Base-by-base conservation (phyloP, 345 rosid genomes). In the Brassica carinata region DNA sequence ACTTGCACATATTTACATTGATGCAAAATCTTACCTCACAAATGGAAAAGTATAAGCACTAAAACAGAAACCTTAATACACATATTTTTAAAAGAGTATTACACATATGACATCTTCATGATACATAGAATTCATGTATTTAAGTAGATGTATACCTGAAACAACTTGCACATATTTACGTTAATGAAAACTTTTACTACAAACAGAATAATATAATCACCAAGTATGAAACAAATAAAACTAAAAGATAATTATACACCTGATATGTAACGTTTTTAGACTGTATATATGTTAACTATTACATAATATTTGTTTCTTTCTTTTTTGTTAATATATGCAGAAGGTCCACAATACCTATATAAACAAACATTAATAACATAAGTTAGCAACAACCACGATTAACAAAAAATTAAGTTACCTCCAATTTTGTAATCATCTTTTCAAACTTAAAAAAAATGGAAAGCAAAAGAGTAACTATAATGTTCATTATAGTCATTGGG, bases 311-410 rank as follows among this genome's bases (percentile, higher is more conserved):
- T n/a, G 7, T 64, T 7, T 17, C 10, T 31, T 10, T 15, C 0
- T 64, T 8, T 64, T 48, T 15, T 30, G 5, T 64, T 11, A 64
- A n/a, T 8, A 34, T 36, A 10, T 3, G 48, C 8, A 71, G 19
- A 51, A 64, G 66, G 15, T 67, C 36, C 9, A 72, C n/a, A 53
- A 13, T 27, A 27, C 8, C 19, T 79, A 66, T 57, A 72, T 57
- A 79, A 79, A 73, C 82, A 72, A 72, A 58, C 64, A 17, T 15
- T 38, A 11, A 18, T 62, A 72, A 57, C 17, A 36, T 64, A 72
- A 3, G 9, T 63, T 5, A 19, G 14, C 66, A 78, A 0, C 66
- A 72, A 11, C 59, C 77, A 78, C 67, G 57, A 36, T 40, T 15
- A 33, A 31, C 61, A 72, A 65, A 27, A 30, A 43, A 10, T 3